Percentiles rank a stretch among this genome's conserved stretches.
Conservation (phyloP, 805 yeast species). For the Schizosaccharomyces osmophilus region DNA sequence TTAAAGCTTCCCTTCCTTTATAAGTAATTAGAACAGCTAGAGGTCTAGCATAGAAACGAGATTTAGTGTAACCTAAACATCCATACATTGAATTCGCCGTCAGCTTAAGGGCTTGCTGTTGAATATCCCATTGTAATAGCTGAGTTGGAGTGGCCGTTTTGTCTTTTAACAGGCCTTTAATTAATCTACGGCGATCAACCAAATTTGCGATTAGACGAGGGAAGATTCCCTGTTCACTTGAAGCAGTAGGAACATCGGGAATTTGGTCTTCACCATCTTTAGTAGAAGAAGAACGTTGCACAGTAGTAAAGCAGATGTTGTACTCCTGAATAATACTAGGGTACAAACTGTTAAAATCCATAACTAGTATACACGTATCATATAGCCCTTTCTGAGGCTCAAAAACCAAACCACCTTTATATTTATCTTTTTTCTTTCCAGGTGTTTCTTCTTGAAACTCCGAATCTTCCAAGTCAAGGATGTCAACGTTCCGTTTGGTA, state of each 20-base stretch:
- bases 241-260: slow-evolving; percentile 42
- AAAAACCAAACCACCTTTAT: slow-evolving; percentile 81
- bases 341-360: slow-evolving; percentile 94
- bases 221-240: slow-evolving; percentile 48
- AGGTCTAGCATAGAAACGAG: slow-evolving; percentile 88
- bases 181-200: slow-evolving; percentile 80
- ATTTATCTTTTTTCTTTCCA: slow-evolving; percentile 40
- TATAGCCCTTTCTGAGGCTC: slow-evolving; percentile 92
- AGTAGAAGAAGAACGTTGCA: slow-evolving; percentile 28
- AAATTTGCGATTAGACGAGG: slow-evolving; percentile 64
- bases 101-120: slow-evolving; percentile 82
- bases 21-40: slow-evolving; percentile 85
- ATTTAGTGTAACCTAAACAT: slow-evolving; percentile 75
- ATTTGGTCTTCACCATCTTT: slow-evolving; percentile 25
- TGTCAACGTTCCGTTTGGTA: slow-evolving; percentile 11
- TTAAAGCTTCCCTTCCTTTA: slow-evolving; percentile 83
- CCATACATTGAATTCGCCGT: slow-evolving; percentile 99
- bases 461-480: slow-evolving; percentile 15
- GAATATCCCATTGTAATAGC: slow-evolving; percentile 66
- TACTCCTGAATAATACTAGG: slow-evolving; percentile 94
- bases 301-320: slow-evolving; percentile 92
- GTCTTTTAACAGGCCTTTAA: slow-evolving; percentile 59
- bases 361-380: slow-evolving; percentile 65
- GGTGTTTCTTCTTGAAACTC: slow-evolving; percentile 13
- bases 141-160: slow-evolving; percentile 39